A percentile compares a stretch with the other conserved stretches of the same genome.
phyloP scores from a whole-genome alignment of 148 eudicot genomes.

The Talinum fruticosum region DNA sequence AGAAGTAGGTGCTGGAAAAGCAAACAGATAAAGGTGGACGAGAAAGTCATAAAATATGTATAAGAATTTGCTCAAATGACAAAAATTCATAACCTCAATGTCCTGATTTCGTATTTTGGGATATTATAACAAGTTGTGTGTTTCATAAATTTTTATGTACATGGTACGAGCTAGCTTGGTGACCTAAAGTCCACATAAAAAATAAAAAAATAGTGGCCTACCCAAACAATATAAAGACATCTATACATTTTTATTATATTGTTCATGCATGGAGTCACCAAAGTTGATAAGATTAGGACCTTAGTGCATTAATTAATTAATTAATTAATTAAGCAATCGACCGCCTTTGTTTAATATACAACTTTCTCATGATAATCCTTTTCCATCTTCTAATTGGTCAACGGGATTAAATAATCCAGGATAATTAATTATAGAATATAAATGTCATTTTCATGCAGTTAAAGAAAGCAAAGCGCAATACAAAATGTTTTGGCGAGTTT shows the following conservation, averaged over 20 bases:
- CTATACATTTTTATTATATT: neutral
- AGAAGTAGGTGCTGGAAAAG: no score
- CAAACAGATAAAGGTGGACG: no score
- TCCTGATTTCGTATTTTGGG: no score
- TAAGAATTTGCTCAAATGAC: no score
- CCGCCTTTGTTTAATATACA: slow-evolving; percentile 22
- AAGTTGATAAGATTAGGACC: slow-evolving; percentile 27
- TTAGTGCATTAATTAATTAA: slow-evolving; percentile 14
- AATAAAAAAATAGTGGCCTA: slow-evolving; percentile 21
- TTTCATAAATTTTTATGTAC: slow-evolving; percentile 14
- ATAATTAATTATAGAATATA: no score
- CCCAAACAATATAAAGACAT: neutral
- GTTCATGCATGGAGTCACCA: neutral
- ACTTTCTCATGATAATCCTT: slow-evolving; percentile 11
- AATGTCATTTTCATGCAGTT: neutral
- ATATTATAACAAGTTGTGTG: no score
- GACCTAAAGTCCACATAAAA: slow-evolving; percentile 25
- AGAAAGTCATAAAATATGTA: no score
- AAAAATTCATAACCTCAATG: no score
- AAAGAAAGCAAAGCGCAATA: neutral
- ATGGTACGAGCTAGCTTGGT: neutral
- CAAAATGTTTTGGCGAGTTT: no score
- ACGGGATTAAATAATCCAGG: neutral
- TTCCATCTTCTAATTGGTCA: neutral
- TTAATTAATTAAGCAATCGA: slow-evolving; percentile 20